Conservation (phyloP, 2,329 filamentous ascomycete species). For the Talaromyces amestolkiae region DNA sequence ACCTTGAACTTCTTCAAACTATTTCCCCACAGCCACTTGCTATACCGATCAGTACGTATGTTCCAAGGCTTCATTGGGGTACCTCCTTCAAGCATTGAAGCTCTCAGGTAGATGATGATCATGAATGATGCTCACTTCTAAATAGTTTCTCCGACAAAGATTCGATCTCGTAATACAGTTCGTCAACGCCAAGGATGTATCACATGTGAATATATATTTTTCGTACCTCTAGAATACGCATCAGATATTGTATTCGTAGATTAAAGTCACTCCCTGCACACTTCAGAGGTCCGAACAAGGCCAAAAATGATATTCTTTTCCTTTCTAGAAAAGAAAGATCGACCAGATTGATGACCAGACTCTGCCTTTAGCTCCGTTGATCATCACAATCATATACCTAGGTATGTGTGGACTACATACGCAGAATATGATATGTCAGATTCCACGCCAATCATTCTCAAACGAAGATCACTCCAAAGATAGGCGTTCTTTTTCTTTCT, state of each 20-base stretch:
- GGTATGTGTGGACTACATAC: not conserved
- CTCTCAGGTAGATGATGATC: not conserved
- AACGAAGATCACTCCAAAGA: not conserved
- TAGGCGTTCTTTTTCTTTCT: not conserved
- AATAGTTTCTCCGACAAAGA: not conserved
- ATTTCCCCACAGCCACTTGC: not conserved
- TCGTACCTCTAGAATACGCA: not conserved
- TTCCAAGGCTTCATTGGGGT: no score
- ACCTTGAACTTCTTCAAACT: not conserved
- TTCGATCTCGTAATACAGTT: not conserved
- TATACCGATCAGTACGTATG: not conserved
- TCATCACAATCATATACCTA: not conserved
- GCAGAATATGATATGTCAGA: not conserved
- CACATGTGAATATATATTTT: not conserved
- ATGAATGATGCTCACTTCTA: not conserved
- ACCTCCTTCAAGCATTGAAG: not conserved
- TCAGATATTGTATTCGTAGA: not conserved
- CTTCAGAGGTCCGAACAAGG: not conserved
- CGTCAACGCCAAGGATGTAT: not conserved
- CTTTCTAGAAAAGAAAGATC: not conserved
- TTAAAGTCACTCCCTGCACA: not conserved
- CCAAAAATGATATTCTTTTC: not conserved
- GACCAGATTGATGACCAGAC: not conserved
- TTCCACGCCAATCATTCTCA: not conserved
- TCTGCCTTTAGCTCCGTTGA: not conserved